Percentiles rank a stretch among this genome's conserved stretches.
Conservation (phyloP, 257 asterid genomes). For the Salvia rosmarinus region DNA sequence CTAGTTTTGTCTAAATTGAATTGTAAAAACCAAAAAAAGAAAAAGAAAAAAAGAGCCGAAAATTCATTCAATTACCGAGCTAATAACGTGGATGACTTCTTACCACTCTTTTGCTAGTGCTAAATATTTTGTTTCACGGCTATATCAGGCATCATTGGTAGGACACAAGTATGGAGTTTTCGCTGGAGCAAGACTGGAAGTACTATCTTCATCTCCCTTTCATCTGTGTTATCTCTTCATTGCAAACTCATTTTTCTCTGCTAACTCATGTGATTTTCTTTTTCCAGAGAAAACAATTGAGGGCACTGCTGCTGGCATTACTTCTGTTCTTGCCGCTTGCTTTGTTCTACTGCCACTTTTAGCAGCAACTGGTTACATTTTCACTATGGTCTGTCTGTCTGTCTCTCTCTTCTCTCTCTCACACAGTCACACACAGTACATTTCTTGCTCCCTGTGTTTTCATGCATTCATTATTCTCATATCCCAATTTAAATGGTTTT, state of each 20-base stretch:
- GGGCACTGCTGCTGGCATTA: conserved; percentile 98
- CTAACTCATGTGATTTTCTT: conserved; percentile 26
- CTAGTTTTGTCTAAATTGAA: no score
- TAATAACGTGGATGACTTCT: background rate
- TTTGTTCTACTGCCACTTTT: conserved; percentile 81
- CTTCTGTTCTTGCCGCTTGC: conserved; percentile 92
- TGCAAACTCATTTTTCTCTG: background rate
- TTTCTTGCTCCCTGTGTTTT: no score
- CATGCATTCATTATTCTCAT: background rate
- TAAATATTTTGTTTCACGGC: conserved; percentile 21
- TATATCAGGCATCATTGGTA: conserved; percentile 88
- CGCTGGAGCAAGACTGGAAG: conserved; percentile 98
- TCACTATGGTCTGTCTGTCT: conserved; percentile 73
- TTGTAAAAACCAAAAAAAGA: background rate
- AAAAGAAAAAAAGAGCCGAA: background rate
- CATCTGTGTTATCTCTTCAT: conserved; percentile 6
- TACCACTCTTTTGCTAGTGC: conserved; percentile 19
- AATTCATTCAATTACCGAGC: no score
- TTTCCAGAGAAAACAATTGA: conserved; percentile 87
- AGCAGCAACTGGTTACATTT: conserved; percentile 78
- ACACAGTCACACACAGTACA: background rate
- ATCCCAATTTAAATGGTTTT: conserved; percentile 26
- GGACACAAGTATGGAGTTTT: conserved; percentile 97
- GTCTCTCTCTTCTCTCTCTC: conserved; percentile 46
- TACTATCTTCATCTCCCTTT: conserved; percentile 34